phyloP scores from a whole-genome alignment of 2,329 filamentous ascomycete genomes.

The Nemania serpens region DNA sequence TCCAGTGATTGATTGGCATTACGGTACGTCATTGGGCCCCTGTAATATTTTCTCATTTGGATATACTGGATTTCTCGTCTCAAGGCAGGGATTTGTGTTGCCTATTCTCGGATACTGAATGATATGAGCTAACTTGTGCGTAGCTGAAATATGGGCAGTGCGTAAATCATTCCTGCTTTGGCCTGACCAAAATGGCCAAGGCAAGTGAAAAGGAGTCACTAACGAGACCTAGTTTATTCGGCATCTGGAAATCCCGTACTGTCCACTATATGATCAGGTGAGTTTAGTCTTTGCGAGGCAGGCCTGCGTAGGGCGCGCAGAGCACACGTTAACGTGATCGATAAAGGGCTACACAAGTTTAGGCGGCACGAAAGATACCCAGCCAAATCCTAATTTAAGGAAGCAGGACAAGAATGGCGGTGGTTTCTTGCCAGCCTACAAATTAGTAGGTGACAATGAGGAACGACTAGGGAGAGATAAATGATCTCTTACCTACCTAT shows the following conservation, averaged over 20 bases:
- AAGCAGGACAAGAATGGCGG: conserved; percentile 35
- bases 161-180: conserved; percentile 2
- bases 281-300: conserved; percentile 1
- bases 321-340: conserved; percentile 6
- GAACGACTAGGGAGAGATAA: conserved; percentile 77
- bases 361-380: conserved; percentile 87
- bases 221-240: conserved; percentile 68
- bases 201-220: conserved; percentile 7
- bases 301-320: background rate
- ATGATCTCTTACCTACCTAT: conserved; percentile 31
- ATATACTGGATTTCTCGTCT: background rate
- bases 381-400: conserved; percentile 79
- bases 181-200: background rate
- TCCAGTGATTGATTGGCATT: conserved; percentile 97
- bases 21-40: conserved; percentile 45
- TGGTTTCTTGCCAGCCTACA: conserved; percentile 73
- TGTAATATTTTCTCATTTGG: background rate
- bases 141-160: conserved; percentile 32
- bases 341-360: conserved; percentile 79
- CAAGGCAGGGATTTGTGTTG: background rate
- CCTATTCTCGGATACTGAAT: background rate
- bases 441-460: conserved; percentile 73
- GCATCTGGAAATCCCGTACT: conserved; percentile 80
- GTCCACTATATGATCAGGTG: conserved; percentile 73
- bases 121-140: conserved; percentile 15